Evolutionary conservation across 176 grass and related monocot genomes (phyloP).

Genomic region (Olyra latifolia): DNA sequence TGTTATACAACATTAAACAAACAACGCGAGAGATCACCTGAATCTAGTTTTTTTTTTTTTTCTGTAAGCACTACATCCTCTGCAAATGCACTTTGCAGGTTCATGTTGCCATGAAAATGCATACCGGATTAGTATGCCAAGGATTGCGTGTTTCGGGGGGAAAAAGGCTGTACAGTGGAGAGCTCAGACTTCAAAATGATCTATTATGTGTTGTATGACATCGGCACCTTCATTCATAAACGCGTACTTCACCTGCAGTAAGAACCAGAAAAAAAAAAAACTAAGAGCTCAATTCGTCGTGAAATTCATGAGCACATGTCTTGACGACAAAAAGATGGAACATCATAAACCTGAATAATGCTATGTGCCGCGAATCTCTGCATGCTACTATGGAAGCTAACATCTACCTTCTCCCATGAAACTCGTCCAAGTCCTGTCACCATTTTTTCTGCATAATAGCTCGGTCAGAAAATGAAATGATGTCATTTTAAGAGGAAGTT

Average conservation of each 20-base stretch:
- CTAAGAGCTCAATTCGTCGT: not conserved
- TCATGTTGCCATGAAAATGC: not conserved
- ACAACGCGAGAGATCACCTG: not conserved
- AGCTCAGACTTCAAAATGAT: slow-evolving; percentile 55
- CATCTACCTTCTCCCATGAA: slow-evolving; percentile 90
- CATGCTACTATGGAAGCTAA: slow-evolving; percentile 67
- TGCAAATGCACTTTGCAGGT: not conserved
- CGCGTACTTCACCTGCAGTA: slow-evolving; percentile 55
- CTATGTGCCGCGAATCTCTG: slow-evolving; percentile 77
- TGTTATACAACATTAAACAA: not conserved
- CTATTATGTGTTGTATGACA: slow-evolving; percentile 75
- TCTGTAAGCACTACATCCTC: not conserved
- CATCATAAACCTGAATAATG: slow-evolving; percentile 65
- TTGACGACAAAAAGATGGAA: not conserved
- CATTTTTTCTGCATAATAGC: slow-evolving; percentile 60
- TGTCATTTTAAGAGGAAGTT: not conserved
- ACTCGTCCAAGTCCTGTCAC: slow-evolving; percentile 54
- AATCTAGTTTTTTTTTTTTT: not conserved
- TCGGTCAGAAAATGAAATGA: not conserved
- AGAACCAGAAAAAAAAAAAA: not conserved
- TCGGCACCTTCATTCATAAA: slow-evolving; percentile 81
- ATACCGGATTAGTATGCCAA: not conserved
- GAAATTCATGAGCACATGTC: not conserved
- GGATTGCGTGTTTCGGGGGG: not conserved
- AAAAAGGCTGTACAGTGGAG: not conserved